phyloP scores from a whole-genome alignment of 2,329 filamentous ascomycete species.

The Aschersonia sp. region DNA sequence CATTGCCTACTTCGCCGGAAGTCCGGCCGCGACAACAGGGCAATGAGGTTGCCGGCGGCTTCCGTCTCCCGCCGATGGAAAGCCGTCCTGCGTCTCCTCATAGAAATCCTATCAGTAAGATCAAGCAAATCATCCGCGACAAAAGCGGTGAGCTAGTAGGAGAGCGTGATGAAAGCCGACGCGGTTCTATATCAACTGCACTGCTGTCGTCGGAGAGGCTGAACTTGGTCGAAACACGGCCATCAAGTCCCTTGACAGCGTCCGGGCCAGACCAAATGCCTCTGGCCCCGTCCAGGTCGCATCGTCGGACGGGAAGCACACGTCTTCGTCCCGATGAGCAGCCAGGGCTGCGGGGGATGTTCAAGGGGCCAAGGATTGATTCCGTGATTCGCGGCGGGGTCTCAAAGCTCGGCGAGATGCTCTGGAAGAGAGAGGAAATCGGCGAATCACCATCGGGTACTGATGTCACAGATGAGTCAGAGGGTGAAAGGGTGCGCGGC shows the following conservation, averaged over 20 bases:
- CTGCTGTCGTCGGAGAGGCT: slow-evolving; percentile 10
- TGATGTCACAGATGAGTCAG: slow-evolving; percentile 34
- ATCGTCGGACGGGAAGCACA: slow-evolving; percentile 34
- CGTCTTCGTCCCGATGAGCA: slow-evolving; percentile 22
- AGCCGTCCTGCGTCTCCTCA: slow-evolving; percentile 51
- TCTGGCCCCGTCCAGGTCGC: slow-evolving; percentile 14
- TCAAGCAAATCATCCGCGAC: slow-evolving; percentile 41
- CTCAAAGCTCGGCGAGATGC: slow-evolving; percentile 39
- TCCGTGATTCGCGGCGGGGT: slow-evolving; percentile 50
- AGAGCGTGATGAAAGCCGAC: slow-evolving; percentile 17
- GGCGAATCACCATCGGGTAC: slow-evolving; percentile 19
- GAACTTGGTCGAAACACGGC: slow-evolving; percentile 4
- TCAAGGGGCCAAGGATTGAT: slow-evolving; percentile 59
- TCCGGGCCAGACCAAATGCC: slow-evolving; percentile 9
- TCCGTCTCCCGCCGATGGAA: slow-evolving; percentile 46
- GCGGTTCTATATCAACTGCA: slow-evolving; percentile 12
- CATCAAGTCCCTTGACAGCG: slow-evolving; percentile 12
- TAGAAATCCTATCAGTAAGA: slow-evolving; percentile 41
- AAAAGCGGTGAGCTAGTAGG: slow-evolving; percentile 28
- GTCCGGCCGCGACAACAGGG: slow-evolving; percentile 29
- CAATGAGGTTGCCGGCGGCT: slow-evolving; percentile 41
- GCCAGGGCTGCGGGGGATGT: slow-evolving; percentile 43
- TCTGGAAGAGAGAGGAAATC: slow-evolving; percentile 37
- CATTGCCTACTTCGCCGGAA: slow-evolving; percentile 37
- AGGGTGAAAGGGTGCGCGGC: slow-evolving; percentile 26